A percentile compares a stretch with the other conserved stretches of the same genome.
These are phyloP conservation scores for Ceratobasidium papillatum DNA, from an alignment of 1,284 basidiomycete genomes.

Conservation along the genomic window DNA sequence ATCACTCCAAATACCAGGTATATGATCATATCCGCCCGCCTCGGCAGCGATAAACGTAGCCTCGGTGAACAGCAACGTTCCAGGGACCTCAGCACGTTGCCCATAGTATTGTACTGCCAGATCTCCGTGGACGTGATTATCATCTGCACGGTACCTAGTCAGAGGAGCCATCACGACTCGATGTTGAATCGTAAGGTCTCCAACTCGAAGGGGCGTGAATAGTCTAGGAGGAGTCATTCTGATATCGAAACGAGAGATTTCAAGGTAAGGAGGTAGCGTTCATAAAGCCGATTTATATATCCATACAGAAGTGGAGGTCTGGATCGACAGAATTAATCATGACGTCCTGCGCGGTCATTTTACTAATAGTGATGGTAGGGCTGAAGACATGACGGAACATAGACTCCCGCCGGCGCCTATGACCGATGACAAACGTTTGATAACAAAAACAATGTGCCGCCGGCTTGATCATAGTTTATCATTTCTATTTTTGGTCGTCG, in stretches of 20 bases:
- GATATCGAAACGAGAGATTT: too few relatives aligned
- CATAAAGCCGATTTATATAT: too few relatives aligned
- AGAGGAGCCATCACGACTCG: slow-evolving; percentile 61
- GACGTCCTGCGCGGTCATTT: too few relatives aligned
- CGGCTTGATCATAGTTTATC: background rate
- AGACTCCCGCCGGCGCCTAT: too few relatives aligned
- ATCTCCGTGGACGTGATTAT: slow-evolving; percentile 48
- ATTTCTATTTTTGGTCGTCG: background rate
- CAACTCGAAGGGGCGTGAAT: slow-evolving; percentile 59
- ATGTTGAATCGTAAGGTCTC: slow-evolving; percentile 55
- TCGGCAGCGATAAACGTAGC: slow-evolving; percentile 47
- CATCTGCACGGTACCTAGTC: slow-evolving; percentile 54
- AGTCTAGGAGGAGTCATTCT: slow-evolving; percentile 48
- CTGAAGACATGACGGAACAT: too few relatives aligned
- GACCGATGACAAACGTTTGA: too few relatives aligned
- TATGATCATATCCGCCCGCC: slow-evolving; percentile 38
- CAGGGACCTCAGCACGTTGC: slow-evolving; percentile 46
- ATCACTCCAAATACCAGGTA: slow-evolving; percentile 47
- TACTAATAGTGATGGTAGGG: too few relatives aligned
- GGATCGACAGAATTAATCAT: background rate
- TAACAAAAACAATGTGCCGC: too few relatives aligned
- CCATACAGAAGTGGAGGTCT: too few relatives aligned
- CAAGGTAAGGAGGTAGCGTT: too few relatives aligned
- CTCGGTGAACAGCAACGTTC: slow-evolving; percentile 50
- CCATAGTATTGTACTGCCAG: slow-evolving; percentile 48